Base-by-base conservation (phyloP, 495 filamentous ascomycete genomes). In the Penicillium tannophilum region DNA sequence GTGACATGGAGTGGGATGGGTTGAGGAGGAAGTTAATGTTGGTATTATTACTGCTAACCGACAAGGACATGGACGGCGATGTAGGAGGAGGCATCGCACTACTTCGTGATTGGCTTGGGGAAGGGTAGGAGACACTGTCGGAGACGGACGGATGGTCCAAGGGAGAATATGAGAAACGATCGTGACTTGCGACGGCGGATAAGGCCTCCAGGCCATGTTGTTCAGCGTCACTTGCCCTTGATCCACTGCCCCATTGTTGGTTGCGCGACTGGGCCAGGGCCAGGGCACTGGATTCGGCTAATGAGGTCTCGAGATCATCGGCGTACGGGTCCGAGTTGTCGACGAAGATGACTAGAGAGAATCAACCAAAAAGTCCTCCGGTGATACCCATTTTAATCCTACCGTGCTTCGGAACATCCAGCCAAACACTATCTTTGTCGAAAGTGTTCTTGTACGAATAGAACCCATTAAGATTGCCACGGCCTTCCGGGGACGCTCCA, bases 361-460 rank as follows among this genome's bases (percentile, higher is more conserved):
- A 49, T 30, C 2, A 57, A 49, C 45, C 54, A 49, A 30, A 26
- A 54, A 49, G 11, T 23, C 6, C 19, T 20, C n/a, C 39, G 42
- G 23, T 30, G 26, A 9, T 43, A 17, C 0, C 12, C n/a, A 20
- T 14, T 35, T 14, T 17, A 41, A 51, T 28, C 47, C 12, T 72
- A 81, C 80, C 75, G 54, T 83, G 71, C 62, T 83, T 84, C 6
- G 86, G 86, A 48, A 88, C 78, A 57, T 87, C 83, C 24, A 89
- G 70, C 86, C 86, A 89, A 6, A 82, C 73, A 44, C 78, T 84
- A 60, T 83, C 76, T 56, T 82, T 77, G 54, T 81, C 78, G 62
- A 89, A 89, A 3, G 86, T 87, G 65, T 89, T 85, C 65, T 83
- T 86, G 66, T 89, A 89, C 31, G 83, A 84, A 65, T 87, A 89